A percentile compares a stretch with the other conserved stretches of the same genome.
Evolutionary conservation across 768 basidiomycete genomes (phyloP).

Genomic region (Suillus variegatus): DNA sequence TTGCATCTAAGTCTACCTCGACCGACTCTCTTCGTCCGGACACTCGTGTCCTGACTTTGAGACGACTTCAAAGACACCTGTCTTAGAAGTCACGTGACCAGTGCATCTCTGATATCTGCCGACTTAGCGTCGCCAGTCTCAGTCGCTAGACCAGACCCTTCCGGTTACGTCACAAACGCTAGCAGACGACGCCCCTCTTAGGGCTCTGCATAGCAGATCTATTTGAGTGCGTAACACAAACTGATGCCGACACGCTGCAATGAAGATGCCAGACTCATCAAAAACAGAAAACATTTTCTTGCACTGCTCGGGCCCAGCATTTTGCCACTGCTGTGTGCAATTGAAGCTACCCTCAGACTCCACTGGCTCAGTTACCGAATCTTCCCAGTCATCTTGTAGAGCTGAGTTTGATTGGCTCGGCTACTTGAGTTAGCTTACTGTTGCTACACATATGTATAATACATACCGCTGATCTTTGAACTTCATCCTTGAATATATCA

Average conservation of each 20-base stretch:
- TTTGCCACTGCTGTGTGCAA: not conserved
- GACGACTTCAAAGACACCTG: no score
- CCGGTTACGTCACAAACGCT: no score
- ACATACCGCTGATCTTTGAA: not conserved
- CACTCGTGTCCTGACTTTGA: no score
- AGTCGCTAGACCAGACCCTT: no score
- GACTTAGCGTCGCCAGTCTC: no score
- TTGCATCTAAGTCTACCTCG: no score
- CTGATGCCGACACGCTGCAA: not conserved
- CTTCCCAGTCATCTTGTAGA: conserved; percentile 4
- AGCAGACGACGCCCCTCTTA: no score
- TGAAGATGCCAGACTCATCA: not conserved
- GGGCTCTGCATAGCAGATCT: no score
- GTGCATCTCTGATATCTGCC: no score
- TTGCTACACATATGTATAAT: not conserved
- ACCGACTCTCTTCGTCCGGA: no score
- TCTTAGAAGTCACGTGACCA: no score
- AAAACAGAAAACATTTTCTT: conserved; percentile 10
- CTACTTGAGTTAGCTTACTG: not conserved
- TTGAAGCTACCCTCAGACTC: not conserved
- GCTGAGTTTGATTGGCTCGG: not conserved
- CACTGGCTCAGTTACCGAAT: not conserved
- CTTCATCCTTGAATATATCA: conserved; percentile 4
- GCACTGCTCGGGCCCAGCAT: not conserved
- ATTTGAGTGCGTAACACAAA: no score